Evolutionary conservation across 2,329 filamentous ascomycete species (phyloP).

Genomic region (Arthrinium phaeospermum): DNA sequence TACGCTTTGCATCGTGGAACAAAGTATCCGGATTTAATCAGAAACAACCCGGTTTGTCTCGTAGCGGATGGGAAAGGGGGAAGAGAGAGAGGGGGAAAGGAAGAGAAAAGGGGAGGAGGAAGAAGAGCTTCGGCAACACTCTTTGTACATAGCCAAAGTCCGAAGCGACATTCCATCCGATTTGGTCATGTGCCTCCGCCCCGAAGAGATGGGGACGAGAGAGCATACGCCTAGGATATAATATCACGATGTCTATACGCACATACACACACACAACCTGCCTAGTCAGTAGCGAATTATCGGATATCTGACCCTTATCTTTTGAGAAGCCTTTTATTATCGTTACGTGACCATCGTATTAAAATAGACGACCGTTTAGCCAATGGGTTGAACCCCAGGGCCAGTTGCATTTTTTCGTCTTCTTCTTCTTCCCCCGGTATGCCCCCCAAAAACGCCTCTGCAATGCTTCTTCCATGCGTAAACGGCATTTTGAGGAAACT

Average conservation of each 20-base stretch:
- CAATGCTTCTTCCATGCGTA: constrained; percentile 7
- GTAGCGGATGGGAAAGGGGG: neutral
- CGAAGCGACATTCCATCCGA: constrained; percentile 12
- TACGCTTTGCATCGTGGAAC: neutral
- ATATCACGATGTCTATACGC: constrained; percentile 13
- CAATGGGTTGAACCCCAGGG: neutral
- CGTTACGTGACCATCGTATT: neutral
- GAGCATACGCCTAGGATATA: constrained; percentile 16
- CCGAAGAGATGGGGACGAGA: neutral
- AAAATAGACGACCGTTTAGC: neutral
- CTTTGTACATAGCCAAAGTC: constrained; percentile 17
- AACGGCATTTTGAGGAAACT: neutral
- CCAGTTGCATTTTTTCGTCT: neutral
- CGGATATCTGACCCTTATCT: neutral
- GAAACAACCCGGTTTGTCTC: neutral
- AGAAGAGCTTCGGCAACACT: constrained; percentile 10
- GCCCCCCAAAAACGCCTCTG: neutral
- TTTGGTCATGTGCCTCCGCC: neutral
- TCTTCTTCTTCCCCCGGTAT: neutral
- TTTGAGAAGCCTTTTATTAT: neutral
- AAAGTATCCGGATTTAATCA: neutral
- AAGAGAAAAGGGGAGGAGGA: neutral
- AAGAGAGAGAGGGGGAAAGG: neutral
- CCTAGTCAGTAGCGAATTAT: neutral
- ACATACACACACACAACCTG: neutral